Percentiles rank a stretch among this genome's conserved stretches.
phyloP scores from a whole-genome alignment of 2,329 filamentous ascomycete species.

The Talaromyces sp. region DNA sequence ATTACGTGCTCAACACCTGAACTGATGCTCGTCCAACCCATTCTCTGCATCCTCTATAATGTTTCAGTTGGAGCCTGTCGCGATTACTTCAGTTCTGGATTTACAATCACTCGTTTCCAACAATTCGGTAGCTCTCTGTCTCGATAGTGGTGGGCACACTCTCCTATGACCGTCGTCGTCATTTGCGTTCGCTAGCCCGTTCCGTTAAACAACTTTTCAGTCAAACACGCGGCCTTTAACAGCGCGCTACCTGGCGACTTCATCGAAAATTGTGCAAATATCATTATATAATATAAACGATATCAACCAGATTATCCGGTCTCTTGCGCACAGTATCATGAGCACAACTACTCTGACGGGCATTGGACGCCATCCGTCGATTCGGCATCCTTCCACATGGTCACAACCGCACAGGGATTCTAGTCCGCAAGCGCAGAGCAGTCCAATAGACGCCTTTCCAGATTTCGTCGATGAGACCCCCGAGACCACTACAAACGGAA shows the following conservation, averaged over 20 bases:
- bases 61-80: not conserved
- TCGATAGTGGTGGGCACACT: not conserved
- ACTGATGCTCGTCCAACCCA: not conserved
- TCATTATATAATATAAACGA: not conserved
- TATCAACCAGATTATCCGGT: not conserved
- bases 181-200: not conserved
- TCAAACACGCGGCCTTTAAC: not conserved
- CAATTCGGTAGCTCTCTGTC: not conserved
- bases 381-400: conserved; percentile 31
- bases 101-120: not conserved
- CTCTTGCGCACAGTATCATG: conserved; percentile 22
- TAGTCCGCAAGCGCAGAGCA: conserved; percentile 28
- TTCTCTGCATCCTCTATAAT: conserved; percentile 1
- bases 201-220: not conserved
- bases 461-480: conserved; percentile 36
- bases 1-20: conserved; percentile 1
- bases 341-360: conserved; percentile 38
- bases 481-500: conserved; percentile 19
- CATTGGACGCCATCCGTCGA: conserved; percentile 36
- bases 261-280: not conserved
- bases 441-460: conserved; percentile 41
- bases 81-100: not conserved
- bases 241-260: not conserved
- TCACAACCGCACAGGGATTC: conserved; percentile 27
- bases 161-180: conserved; percentile 4